Conservation (phyloP, 176 grass and related monocot species). For the Zoysia pacifica region DNA sequence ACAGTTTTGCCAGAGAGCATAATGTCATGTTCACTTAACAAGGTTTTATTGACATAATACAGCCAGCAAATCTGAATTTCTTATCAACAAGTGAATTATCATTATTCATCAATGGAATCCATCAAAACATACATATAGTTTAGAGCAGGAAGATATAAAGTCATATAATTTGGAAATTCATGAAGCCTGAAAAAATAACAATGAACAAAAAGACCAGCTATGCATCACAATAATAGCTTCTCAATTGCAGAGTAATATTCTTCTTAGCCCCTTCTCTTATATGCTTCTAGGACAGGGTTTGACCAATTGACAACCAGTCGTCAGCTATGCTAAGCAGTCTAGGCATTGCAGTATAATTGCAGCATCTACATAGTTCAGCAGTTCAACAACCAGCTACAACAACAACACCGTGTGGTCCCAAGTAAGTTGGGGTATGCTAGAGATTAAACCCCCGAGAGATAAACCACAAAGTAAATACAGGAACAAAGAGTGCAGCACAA, state of each 20-base stretch:
- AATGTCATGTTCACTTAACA: background rate
- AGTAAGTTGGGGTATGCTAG: too few relatives aligned
- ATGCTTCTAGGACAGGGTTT: background rate
- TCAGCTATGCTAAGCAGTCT: too few relatives aligned
- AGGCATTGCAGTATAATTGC: too few relatives aligned
- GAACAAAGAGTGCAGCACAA: conserved; percentile 14
- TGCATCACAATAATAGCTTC: background rate
- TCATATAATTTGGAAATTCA: background rate
- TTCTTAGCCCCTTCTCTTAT: background rate
- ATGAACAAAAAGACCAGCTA: background rate
- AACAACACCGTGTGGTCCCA: too few relatives aligned
- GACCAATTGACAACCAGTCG: background rate
- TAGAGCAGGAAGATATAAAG: background rate
- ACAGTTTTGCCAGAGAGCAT: too few relatives aligned
- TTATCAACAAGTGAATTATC: background rate
- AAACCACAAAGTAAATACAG: conserved; percentile 10
- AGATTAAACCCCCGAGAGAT: too few relatives aligned
- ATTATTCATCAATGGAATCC: background rate
- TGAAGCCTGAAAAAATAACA: background rate
- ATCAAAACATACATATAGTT: background rate
- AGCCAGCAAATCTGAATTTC: too few relatives aligned
- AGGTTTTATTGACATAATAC: too few relatives aligned
- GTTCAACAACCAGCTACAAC: background rate
- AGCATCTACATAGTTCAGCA: background rate
- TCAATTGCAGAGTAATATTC: background rate